Base-by-base conservation (phyloP, 2,329 filamentous ascomycete genomes). In the Epichloe typhina region DNA sequence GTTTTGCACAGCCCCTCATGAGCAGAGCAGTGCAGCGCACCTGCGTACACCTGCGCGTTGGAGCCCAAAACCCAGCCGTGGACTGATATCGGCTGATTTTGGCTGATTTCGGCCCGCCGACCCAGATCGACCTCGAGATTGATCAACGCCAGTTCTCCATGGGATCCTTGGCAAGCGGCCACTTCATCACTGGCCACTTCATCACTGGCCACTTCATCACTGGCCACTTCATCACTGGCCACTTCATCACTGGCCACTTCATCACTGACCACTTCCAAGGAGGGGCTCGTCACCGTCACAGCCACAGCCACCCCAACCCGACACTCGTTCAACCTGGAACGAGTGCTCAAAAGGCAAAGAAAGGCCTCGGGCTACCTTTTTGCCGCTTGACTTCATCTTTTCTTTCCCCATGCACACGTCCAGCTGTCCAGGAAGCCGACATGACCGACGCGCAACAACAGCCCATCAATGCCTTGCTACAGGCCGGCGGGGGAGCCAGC, bases 401-500 rank as follows among this genome's bases (percentile, higher is more conserved):
- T 19, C 23, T 3, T 17, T 19, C 8, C 47, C 15, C 13, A 36
- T 11, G 26, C 31, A 49, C 13, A 21, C 31, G 15, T 23, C 40
- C 12, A 19, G 21, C 40, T 26, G 26, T 31, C 39, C n/a, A 21
- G 5, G 17, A 33, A 40, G 7, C 33, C 19, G 17, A 7, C 49
- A 53, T 51, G 54, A 21, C 49, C 12, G 42, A 49, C 15, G 15
- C 31, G 33, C 36, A 9, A 47, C 36, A 49, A 8, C 49, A 50
- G 52, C 41, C 26, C 26, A 48, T 52, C 52, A 52, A 59, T 53
- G 58, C 69, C 31, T 47, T 65, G 47, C 66, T 63, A 52, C 71
- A 74, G 54, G 73, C 73, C 11, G 74, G 73, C 51, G 75, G 73
- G 54, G 74, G 73, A 41, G 67, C 69, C 33, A 70, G 68, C 56